Evolutionary conservation across 805 yeast species (phyloP).

Genomic region (Henningerozyma blattae): DNA sequence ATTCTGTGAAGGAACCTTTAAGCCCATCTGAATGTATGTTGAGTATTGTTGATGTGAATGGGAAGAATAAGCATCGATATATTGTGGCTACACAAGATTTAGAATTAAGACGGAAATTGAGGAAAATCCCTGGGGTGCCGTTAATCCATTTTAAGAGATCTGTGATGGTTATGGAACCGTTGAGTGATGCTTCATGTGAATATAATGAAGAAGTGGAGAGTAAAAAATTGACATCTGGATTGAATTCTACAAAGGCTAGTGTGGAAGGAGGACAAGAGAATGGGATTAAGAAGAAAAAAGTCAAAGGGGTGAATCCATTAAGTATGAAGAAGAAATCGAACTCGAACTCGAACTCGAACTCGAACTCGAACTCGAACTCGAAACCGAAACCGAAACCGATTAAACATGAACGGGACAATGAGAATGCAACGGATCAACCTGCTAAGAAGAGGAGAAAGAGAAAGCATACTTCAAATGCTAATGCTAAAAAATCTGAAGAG

Average conservation of each 20-base stretch:
- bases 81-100: slow-evolving; percentile 77
- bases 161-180: slow-evolving; percentile 93
- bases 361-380: too few relatives aligned
- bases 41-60: slow-evolving; percentile 56
- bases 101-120: slow-evolving; percentile 51
- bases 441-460: too few relatives aligned
- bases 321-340: slow-evolving; percentile 78
- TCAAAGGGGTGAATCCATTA: slow-evolving; percentile 68
- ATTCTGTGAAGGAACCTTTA: slow-evolving; percentile 48
- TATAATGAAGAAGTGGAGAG: slow-evolving; percentile 43
- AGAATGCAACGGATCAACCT: too few relatives aligned
- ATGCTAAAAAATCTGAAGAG: too few relatives aligned
- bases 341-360: too few relatives aligned
- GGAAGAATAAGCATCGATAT: slow-evolving; percentile 81
- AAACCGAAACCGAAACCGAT: too few relatives aligned
- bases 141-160: slow-evolving; percentile 76
- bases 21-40: slow-evolving; percentile 67
- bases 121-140: slow-evolving; percentile 84
- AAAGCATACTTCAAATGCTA: too few relatives aligned
- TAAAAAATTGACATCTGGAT: slow-evolving; percentile 61
- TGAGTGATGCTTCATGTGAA: slow-evolving; percentile 55
- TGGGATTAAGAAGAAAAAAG: slow-evolving; percentile 33
- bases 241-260: slow-evolving; percentile 50
- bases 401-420: too few relatives aligned
- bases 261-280: slow-evolving; percentile 19